A percentile compares a stretch with the other conserved stretches of the same genome.
Conservation (phyloP, 2,329 filamentous ascomycete species). For the Penicillium italicum region DNA sequence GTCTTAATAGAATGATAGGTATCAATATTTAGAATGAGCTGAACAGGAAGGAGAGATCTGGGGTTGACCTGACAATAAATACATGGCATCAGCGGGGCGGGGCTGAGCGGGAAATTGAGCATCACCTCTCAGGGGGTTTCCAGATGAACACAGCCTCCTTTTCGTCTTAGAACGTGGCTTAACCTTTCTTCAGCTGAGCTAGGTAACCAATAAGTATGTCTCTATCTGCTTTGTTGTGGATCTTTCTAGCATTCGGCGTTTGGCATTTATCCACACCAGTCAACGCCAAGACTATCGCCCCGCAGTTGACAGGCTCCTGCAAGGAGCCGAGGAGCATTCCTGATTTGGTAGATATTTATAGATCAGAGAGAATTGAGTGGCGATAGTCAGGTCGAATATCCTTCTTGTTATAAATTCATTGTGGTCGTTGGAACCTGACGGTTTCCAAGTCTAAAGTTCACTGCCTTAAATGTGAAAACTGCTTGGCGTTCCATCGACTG, state of each 20-base stretch:
- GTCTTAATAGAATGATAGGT: background rate
- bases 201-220: background rate
- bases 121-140: conserved; percentile 12
- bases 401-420: background rate
- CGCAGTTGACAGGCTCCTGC: background rate
- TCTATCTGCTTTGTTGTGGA: background rate
- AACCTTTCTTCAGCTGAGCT: background rate
- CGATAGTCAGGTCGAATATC: background rate
- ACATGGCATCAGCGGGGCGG: conserved; percentile 10
- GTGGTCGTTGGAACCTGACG: background rate
- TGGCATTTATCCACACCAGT: background rate
- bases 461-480: background rate
- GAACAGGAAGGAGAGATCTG: background rate
- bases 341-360: background rate
- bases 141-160: conserved; percentile 15
- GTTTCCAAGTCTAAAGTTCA: background rate
- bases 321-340: conserved; percentile 2
- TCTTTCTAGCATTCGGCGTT: background rate
- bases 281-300: conserved; percentile 1
- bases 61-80: conserved; percentile 5
- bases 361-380: background rate
- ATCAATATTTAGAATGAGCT: background rate
- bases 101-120: conserved; percentile 14
- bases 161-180: conserved; percentile 5
- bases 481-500: background rate